Percentiles rank a stretch among this genome's conserved stretches.
phyloP scores from a whole-genome alignment of 1,284 basidiomycete species.

The Binderoboletus segoi region DNA sequence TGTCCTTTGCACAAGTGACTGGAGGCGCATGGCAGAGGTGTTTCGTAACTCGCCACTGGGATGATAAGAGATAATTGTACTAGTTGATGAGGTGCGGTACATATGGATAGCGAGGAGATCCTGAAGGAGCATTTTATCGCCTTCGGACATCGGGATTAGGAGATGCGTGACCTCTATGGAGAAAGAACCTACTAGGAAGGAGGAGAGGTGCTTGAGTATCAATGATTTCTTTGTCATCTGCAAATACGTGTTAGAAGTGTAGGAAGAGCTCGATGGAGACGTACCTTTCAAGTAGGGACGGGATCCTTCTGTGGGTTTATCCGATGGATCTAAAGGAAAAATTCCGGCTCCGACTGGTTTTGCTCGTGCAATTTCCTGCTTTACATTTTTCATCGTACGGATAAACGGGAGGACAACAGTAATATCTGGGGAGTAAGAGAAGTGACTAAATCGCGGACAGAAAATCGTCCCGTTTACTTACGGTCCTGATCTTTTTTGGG shows the following conservation, averaged over 20 bases:
- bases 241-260: not conserved
- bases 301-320: not conserved
- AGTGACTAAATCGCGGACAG: not conserved
- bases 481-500: constrained; percentile 45
- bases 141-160: constrained; percentile 12
- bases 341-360: constrained; percentile 5
- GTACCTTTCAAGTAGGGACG: constrained; percentile 22
- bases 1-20: constrained; percentile 38
- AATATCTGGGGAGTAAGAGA: constrained; percentile 39
- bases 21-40: constrained; percentile 39
- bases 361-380: constrained; percentile 15
- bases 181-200: constrained; percentile 27
- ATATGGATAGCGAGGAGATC: constrained; percentile 46
- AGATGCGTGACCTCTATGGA: too few relatives aligned
- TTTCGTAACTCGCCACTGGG: constrained; percentile 32
- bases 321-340: not conserved
- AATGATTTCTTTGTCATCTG: constrained; percentile 41
- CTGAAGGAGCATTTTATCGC: constrained; percentile 29
- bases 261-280: not conserved
- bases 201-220: constrained; percentile 53
- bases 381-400: constrained; percentile 36
- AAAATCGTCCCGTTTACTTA: constrained; percentile 33
- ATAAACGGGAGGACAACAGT: constrained; percentile 53
- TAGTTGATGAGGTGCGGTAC: constrained; percentile 36
- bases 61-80: constrained; percentile 48